Evolutionary conservation across 2,329 filamentous ascomycete genomes (phyloP).

Genomic region (Pseudopyricularia javanii): DNA sequence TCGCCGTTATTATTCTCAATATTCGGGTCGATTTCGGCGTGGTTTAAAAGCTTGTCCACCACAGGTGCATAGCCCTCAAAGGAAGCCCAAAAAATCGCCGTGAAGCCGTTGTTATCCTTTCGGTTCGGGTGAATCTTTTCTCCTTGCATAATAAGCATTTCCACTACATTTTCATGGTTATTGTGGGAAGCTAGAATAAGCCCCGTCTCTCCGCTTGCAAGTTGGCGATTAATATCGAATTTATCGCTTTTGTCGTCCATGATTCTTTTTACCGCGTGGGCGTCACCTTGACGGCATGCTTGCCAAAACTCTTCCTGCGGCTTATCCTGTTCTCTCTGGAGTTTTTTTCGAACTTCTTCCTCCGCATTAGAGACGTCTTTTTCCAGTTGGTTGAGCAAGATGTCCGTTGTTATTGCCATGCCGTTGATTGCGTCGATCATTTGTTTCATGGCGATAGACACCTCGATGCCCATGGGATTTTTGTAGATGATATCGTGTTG

Average conservation of each 20-base stretch:
- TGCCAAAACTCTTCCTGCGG: neutral
- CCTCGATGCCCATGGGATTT: neutral
- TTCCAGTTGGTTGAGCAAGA: neutral
- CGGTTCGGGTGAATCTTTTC: neutral
- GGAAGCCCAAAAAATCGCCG: neutral
- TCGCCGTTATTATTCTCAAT: neutral
- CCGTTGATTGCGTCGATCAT: neutral
- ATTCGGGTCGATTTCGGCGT: neutral
- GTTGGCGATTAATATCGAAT: neutral
- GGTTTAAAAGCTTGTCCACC: neutral
- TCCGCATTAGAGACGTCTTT: neutral
- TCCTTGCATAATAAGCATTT: neutral
- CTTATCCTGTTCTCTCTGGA: neutral
- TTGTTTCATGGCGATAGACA: neutral
- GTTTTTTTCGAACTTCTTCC: neutral
- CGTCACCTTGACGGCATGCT: neutral
- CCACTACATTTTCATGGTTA: neutral
- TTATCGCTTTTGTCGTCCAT: neutral
- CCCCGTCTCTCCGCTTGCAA: neutral
- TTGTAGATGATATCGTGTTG: neutral
- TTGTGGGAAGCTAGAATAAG: neutral
- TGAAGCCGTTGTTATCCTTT: neutral
- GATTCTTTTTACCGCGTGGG: neutral
- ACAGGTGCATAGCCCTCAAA: neutral
- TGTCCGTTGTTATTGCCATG: neutral